Base-by-base conservation (phyloP, 1,284 basidiomycete species). In the Sporisorium exsertum region DNA sequence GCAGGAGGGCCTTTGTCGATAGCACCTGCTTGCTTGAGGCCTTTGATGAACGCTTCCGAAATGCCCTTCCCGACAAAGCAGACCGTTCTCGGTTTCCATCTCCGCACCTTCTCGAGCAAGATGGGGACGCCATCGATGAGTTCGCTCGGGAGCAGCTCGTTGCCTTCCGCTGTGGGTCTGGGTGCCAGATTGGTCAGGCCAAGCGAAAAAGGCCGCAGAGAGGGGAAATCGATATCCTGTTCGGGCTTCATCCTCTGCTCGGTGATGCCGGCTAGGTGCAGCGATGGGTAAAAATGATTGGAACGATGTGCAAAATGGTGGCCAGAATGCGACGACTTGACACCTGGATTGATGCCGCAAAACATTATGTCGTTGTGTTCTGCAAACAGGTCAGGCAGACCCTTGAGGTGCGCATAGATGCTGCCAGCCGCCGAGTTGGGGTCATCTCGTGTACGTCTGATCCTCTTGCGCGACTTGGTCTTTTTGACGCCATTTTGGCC, bases 331-430 rank as follows among this genome's bases (percentile, higher is more conserved):
- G 73, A 64, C 0, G 69, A 72, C n/a, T 58, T 68, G 51, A 79
- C 68, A 16, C 77, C 77, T 37, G 77, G 77, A 52, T 79, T 79
- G 73, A 79, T 76, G 15, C 77, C 77, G 58, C 77, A 79, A 29
- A 79, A 58, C 66, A 76, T 66, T 49, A 77, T 66, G 47, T 77
- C 71, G 66, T 70, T 69, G 54, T 54, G 33, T 22, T 56, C 29
- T 1, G 57, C 64, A 40, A 77, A 70, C 5, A 70, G 54, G 43
- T 77, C 75, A 2, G 75, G 70, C 27, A 77, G 20, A 20, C 58
- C 63, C 29, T 62, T 51, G 22, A 73, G 51, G 33, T 73, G 71
- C 0, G 75, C 58, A 27, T 77, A 77, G 12, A 67, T 66, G 63
- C 66, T 70, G 12, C 70, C 71, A 1, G 63, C 12, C 2, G 58